These are phyloP conservation scores for Pseudoscleropodium purum DNA, from an alignment of 225 moss, liverwort and hornwort genomes.

Conservation along the genomic window DNA sequence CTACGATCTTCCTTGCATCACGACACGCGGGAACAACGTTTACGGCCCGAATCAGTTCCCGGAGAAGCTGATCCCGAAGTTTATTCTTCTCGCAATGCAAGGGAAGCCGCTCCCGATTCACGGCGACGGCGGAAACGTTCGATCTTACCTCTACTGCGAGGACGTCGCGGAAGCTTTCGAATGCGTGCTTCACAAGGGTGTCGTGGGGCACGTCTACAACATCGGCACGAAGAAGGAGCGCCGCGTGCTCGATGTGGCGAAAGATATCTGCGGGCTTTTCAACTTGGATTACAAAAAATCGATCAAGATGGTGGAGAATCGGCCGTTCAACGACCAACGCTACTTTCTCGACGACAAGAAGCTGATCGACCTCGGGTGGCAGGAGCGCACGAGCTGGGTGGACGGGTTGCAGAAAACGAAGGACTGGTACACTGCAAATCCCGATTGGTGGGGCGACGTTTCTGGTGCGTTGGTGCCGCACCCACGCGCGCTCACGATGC, in stretches of 20 bases:
- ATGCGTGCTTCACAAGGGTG: slow-evolving; percentile 34
- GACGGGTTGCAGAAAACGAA: slow-evolving; percentile 33
- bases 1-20: slow-evolving; percentile 31
- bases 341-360: slow-evolving; percentile 39
- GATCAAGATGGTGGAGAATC: slow-evolving; percentile 39
- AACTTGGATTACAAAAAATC: slow-evolving; percentile 29
- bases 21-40: slow-evolving; percentile 39
- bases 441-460: slow-evolving; percentile 44
- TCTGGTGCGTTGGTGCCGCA: slow-evolving; percentile 40
- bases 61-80: slow-evolving; percentile 44
- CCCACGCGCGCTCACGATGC: slow-evolving; percentile 26
- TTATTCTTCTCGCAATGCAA: slow-evolving; percentile 35
- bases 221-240: slow-evolving; percentile 46
- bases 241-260: slow-evolving; percentile 34
- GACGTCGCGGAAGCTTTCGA: slow-evolving; percentile 46
- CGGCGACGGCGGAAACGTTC: slow-evolving; percentile 35
- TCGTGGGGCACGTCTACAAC: slow-evolving; percentile 37
- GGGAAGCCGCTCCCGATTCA: slow-evolving; percentile 35
- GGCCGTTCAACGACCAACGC: slow-evolving; percentile 38
- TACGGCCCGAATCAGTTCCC: slow-evolving; percentile 42
- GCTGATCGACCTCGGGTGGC: slow-evolving; percentile 36
- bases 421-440: slow-evolving; percentile 32
- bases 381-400: slow-evolving; percentile 34
- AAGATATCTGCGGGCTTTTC: slow-evolving; percentile 32
- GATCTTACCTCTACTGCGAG: slow-evolving; percentile 34